Evolutionary conservation across 345 rosid genomes (phyloP), one percentile per base, ranked within the genome.

Genomic region (Kandelia obovata): DNA sequence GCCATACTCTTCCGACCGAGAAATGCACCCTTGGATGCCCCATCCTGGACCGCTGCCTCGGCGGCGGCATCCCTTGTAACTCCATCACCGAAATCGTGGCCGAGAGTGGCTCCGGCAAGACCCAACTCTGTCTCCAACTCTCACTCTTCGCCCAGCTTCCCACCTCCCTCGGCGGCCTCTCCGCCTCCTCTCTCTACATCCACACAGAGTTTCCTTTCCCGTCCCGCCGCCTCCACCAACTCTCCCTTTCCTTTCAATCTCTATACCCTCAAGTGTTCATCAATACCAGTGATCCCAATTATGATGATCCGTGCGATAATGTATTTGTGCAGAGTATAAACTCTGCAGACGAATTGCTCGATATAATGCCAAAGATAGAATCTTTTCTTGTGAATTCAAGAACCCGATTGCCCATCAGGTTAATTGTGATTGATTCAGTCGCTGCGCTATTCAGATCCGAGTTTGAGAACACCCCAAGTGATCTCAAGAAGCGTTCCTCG

Each of bases 381-480:
- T 49, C 79, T 51, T 89, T 84, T 64, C 74, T 81, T 0, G 46
- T 32, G 28, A 84, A 75, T 35, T 77, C 86, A 5, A 79, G 67
- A 74, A 65, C 71, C 67, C 72, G 62, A 43, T 49, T 87, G 52
- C 96, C 98, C 0, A 72, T 91, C 72, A 80, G 88, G 81, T 77
- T 94, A 4, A 84, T 94, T 46, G 90, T 91, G 59, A 82, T 94
- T 59, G 98, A 94, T 72, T 94, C 98, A 0, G 74, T 91, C 0
- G 97, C 97, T 0, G 98, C 97, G 3, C 73, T 94, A 75, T 91
- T 91, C 51, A 85, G 98, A 62, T 86, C 98, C 6, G 96, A 88
- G 37, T 91, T 86, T 72, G 96, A 91, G 34, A 91, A 91, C 60
- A 94, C 90, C 10, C 81, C 87, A 1, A 58, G 71, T 53, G 96